These are phyloP conservation scores for Oropetium thomaeum DNA, from an alignment of 176 grass and related monocot genomes.

Conservation along the genomic window DNA sequence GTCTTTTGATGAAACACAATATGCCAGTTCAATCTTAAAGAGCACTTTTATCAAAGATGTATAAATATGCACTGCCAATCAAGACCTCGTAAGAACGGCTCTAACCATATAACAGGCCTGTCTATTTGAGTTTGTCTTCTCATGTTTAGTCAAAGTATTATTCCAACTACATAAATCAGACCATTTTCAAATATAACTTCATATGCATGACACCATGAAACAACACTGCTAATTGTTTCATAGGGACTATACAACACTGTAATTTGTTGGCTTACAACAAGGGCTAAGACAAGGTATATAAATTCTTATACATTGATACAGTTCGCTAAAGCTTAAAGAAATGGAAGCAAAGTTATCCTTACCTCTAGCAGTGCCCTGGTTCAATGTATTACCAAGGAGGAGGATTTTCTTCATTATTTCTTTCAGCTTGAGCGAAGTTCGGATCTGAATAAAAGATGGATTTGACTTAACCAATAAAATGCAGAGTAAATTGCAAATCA, in stretches of 20 bases:
- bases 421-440: slow-evolving; percentile 85
- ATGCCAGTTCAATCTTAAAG: background rate
- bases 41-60: background rate
- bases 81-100: background rate
- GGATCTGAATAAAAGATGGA: slow-evolving; percentile 59
- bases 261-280: background rate
- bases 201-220: slow-evolving; percentile 4
- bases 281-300: slow-evolving; percentile 13
- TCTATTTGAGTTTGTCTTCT: slow-evolving; percentile 4
- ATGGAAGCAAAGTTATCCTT: slow-evolving; percentile 25
- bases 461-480: slow-evolving; percentile 16
- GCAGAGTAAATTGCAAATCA: background rate
- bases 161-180: background rate
- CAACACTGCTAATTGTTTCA: slow-evolving; percentile 1
- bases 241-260: background rate
- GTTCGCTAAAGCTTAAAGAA: background rate
- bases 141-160: background rate
- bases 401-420: slow-evolving; percentile 99
- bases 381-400: slow-evolving; percentile 86
- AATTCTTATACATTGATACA: slow-evolving; percentile 6
- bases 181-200: background rate
- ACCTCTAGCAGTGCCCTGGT: slow-evolving; percentile 98
- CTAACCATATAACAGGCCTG: slow-evolving; percentile 1
- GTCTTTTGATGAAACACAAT: background rate
- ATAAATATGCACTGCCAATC: background rate